Percentiles rank a stretch among this genome's conserved stretches.
Conservation (phyloP, 768 basidiomycete species). For the Chalciporus chontae region DNA sequence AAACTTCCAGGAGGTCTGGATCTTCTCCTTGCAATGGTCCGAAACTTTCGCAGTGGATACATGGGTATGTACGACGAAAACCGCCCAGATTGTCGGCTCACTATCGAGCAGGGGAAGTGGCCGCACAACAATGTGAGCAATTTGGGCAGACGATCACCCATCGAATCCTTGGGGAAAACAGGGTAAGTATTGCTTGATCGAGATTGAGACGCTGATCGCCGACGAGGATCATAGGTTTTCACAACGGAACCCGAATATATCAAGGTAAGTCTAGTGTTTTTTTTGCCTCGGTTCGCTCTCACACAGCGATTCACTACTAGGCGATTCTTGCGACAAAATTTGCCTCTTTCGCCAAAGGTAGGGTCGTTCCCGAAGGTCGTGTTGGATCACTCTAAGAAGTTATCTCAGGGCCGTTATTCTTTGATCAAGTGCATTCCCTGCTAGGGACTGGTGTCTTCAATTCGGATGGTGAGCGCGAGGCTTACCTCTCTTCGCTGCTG, state of each 20-base stretch:
- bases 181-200: slow-evolving; percentile 25
- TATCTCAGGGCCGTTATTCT: slow-evolving; percentile 13
- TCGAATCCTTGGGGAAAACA: slow-evolving; percentile 36
- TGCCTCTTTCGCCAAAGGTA: slow-evolving; percentile 39
- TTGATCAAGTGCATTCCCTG: slow-evolving; percentile 25
- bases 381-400: slow-evolving; percentile 19
- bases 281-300: not conserved
- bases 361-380: slow-evolving; percentile 2
- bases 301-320: slow-evolving; percentile 18
- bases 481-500: not conserved
- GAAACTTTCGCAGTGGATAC: slow-evolving; percentile 25
- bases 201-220: not conserved
- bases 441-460: slow-evolving; percentile 61
- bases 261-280: slow-evolving; percentile 26
- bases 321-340: slow-evolving; percentile 46
- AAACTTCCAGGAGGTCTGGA: slow-evolving; percentile 38
- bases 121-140: slow-evolving; percentile 19
- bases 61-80: slow-evolving; percentile 20
- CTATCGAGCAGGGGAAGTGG: slow-evolving; percentile 24
- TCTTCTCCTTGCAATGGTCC: slow-evolving; percentile 22
- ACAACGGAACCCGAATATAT: slow-evolving; percentile 49
- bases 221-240: slow-evolving; percentile 31
- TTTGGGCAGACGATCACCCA: slow-evolving; percentile 34
- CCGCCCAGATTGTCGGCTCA: not conserved
- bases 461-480: slow-evolving; percentile 43